Evolutionary conservation across 495 filamentous ascomycete species (phyloP).

Genomic region (Aspergillus heteromorphus): DNA sequence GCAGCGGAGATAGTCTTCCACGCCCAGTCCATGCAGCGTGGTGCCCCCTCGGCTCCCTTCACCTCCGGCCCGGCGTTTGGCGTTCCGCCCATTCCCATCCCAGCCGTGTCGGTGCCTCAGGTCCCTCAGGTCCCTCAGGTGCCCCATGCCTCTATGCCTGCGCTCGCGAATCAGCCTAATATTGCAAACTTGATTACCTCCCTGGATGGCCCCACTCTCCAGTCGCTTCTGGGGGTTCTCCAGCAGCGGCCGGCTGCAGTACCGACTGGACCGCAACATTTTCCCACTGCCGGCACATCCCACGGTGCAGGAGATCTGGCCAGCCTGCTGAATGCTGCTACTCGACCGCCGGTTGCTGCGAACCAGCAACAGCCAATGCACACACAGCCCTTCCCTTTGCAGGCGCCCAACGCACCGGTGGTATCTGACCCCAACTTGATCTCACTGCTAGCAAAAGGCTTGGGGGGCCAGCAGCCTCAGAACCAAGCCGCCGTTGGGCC

Average conservation of each 20-base stretch:
- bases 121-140: constrained; percentile 7
- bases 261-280: constrained; percentile 35
- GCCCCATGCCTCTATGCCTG: constrained; percentile 26
- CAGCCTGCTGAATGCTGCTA: constrained; percentile 48
- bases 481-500: constrained; percentile 31
- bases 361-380: constrained; percentile 32
- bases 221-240: constrained; percentile 61
- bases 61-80: constrained; percentile 40
- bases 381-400: constrained; percentile 30
- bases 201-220: constrained; percentile 66
- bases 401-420: constrained; percentile 26
- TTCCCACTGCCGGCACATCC: constrained; percentile 25
- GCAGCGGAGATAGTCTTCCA: constrained; percentile 76
- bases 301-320: constrained; percentile 50
- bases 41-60: constrained; percentile 38
- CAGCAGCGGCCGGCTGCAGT: constrained; percentile 43
- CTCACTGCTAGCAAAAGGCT: constrained; percentile 40
- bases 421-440: constrained; percentile 41
- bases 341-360: constrained; percentile 34
- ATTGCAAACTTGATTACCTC: constrained; percentile 47
- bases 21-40: constrained; percentile 58
- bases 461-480: constrained; percentile 37
- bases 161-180: constrained; percentile 35
- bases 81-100: constrained; percentile 29
- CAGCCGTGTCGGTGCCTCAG: constrained; percentile 27